Percentiles rank a stretch among this genome's conserved stretches.
Conservation (phyloP, 495 filamentous ascomycete genomes). For the Neurospora africana region DNA sequence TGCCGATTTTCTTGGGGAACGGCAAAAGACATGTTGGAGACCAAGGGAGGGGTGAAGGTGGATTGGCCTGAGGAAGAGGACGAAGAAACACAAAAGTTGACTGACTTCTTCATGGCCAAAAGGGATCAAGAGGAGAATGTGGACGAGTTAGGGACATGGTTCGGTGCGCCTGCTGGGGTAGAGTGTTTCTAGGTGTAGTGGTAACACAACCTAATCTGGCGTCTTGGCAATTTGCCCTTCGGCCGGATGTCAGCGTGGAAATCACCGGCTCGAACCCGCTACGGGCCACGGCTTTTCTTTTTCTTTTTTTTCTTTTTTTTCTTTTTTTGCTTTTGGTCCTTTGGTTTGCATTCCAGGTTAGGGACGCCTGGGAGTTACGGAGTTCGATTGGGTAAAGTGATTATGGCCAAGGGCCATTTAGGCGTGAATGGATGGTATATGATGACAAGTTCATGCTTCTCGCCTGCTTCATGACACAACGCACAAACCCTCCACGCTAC, state of each 20-base stretch:
- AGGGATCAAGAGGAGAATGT: slow-evolving; percentile 29
- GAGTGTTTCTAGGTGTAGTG: slow-evolving; percentile 40
- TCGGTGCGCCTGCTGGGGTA: slow-evolving; percentile 46
- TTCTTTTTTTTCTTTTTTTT: neutral
- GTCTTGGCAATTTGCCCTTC: too few species aligned
- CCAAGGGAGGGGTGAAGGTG: slow-evolving; percentile 50
- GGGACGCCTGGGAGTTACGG: neutral
- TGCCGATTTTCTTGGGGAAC: slow-evolving; percentile 94
- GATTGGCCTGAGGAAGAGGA: slow-evolving; percentile 77
- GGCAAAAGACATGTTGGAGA: slow-evolving; percentile 82
- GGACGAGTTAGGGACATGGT: slow-evolving; percentile 53
- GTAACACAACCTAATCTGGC: too few species aligned
- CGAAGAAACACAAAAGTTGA: slow-evolving; percentile 53
- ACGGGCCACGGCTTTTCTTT: too few species aligned
- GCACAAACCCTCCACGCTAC: too few species aligned
- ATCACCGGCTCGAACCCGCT: too few species aligned
- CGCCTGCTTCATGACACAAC: neutral
- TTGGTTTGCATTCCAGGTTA: neutral
- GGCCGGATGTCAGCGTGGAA: too few species aligned
- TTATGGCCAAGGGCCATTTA: too few species aligned
- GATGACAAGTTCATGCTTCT: neutral
- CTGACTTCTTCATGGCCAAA: slow-evolving; percentile 53
- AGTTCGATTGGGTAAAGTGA: neutral
- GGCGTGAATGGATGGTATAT: neutral
- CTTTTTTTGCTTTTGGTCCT: neutral